These are phyloP conservation scores for Deinandra increscens DNA, from an alignment of 129 eudicot genomes.

Conservation along the genomic window DNA sequence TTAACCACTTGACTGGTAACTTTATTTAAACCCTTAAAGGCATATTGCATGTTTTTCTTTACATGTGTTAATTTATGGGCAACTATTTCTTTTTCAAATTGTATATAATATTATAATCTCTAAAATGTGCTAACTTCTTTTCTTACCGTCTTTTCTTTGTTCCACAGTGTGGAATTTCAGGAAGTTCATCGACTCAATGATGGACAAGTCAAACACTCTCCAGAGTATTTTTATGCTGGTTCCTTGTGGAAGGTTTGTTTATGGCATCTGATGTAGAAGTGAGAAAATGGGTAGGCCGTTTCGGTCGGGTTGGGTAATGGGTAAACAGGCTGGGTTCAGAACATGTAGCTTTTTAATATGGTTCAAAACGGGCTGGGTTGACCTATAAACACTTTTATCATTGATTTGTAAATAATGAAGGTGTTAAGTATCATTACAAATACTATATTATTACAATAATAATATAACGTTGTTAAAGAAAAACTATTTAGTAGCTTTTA, in stretches of 20 bases:
- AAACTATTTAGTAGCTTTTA: not conserved
- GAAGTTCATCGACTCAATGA: constrained; percentile 90
- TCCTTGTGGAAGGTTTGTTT: constrained; percentile 88
- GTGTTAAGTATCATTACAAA: constrained; percentile 4
- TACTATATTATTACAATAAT: not conserved
- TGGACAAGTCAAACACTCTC: constrained; percentile 99
- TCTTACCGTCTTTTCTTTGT: constrained; percentile 19
- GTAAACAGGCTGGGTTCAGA: not conserved
- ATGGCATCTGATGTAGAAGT: constrained; percentile 8
- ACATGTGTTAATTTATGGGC: not conserved
- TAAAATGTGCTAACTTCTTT: not conserved
- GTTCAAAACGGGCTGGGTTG: not conserved
- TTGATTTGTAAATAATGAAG: not conserved
- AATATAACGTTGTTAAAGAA: not conserved
- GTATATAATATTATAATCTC: not conserved
- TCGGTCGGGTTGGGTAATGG: not conserved
- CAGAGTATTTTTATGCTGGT: constrained; percentile 95
- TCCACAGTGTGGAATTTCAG: constrained; percentile 75
- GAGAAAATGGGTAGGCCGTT: not conserved
- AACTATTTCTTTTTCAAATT: not conserved
- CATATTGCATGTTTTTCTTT: not conserved
- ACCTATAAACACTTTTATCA: not conserved
- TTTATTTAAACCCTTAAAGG: not conserved
- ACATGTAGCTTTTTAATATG: not conserved
- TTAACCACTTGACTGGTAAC: not conserved